Base-by-base conservation (phyloP, 208 protist genomes). In the Crithidia fasciculata region DNA sequence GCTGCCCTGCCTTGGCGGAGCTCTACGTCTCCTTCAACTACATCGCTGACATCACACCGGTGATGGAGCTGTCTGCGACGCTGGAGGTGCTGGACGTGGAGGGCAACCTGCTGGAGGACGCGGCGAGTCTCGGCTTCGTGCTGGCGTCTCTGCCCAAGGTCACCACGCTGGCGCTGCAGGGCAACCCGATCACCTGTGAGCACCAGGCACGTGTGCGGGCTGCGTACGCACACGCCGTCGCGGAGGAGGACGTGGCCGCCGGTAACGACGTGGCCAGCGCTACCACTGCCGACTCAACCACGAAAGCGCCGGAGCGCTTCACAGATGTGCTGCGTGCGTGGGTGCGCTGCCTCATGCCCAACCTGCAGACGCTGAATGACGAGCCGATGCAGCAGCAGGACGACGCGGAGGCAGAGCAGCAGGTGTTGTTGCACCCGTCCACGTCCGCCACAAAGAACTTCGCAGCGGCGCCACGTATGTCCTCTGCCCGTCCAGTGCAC, bases 21-120 rank as follows among this genome's bases (percentile, higher is more conserved):
- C 77, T 97, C 5, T 97, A 96, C 70, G 63, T 85, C 9, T 79
- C 91, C n/a, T 97, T 97, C 71, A 97, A 97, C 65, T 59, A 57
- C 28, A 62, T 97, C 9, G 50, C 47, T 2, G 85, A 95, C 70
- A 69, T 94, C 4, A 76, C 79, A 0, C 86, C 85, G 12, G 65
- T 96, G 15, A 72, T 89, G 47, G 87, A 87, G 44, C 53, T 95
- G 19, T 83, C 80, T 39, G 81, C 82, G 50, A 90, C 86, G 44
- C 79, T 97, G 19, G 72, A 94, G 59, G 90, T 96, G 49, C 81
- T 96, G 4, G 94, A 97, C 50, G 69, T 96, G 41, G 91, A 97
- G 71, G 93, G 87, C 60, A 97, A 97, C 75, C 60, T 85, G 19
- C 72, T 97, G 43, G 69, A 61, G 4, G 85, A 90, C 60, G 66